phyloP scores from a whole-genome alignment of 2,329 filamentous ascomycete species.

The Keithomyces neogunnii region DNA sequence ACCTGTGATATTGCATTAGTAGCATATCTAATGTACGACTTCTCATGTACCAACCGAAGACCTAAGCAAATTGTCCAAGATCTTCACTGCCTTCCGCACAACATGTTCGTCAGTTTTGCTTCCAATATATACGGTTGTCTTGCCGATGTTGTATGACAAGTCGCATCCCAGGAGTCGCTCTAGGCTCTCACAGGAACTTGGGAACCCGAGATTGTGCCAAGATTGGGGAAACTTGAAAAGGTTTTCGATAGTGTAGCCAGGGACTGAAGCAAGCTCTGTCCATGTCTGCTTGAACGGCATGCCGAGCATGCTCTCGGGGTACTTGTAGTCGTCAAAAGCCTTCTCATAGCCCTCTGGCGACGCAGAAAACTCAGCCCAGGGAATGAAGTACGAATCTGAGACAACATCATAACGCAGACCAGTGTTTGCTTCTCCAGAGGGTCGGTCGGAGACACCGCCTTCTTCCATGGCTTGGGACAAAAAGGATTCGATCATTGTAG shows the following conservation, averaged over 20 bases:
- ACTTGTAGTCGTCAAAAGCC: neutral
- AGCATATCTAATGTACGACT: neutral
- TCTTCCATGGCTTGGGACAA: conserved; percentile 12
- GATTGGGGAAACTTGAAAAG: neutral
- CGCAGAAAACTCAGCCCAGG: neutral
- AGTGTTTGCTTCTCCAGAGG: neutral
- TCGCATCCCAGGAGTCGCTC: conserved; percentile 11
- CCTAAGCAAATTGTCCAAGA: conserved; percentile 13
- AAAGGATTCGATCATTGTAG: conserved; percentile 11
- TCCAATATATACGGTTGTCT: conserved; percentile 20
- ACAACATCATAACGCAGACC: neutral
- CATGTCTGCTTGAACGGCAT: neutral
- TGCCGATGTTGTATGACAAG: conserved; percentile 19
- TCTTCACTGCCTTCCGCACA: neutral
- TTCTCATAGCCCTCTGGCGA: neutral
- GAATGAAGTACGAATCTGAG: neutral
- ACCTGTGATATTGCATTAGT: neutral
- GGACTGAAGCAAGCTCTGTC: neutral
- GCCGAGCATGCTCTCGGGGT: neutral
- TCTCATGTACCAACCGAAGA: conserved; percentile 5
- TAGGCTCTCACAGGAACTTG: conserved; percentile 3
- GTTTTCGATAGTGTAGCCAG: neutral
- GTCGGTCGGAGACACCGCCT: neutral
- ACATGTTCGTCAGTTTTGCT: conserved; percentile 3
- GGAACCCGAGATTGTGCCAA: neutral